Conservation (phyloP, 352 stramenopile genomes). For the Thalassiosira exigua region DNA sequence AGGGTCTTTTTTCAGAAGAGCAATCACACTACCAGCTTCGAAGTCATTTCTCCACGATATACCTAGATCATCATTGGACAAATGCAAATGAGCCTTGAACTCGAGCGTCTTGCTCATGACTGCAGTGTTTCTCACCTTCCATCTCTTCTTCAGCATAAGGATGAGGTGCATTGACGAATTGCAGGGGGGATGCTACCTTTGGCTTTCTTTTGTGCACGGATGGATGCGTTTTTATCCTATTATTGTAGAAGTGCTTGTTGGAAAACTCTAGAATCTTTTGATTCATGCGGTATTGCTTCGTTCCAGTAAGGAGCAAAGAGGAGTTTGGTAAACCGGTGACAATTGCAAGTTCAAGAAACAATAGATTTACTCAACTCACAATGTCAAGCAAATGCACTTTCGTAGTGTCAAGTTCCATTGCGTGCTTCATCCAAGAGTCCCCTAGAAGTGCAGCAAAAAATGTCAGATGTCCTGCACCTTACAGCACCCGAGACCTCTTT, state of each 20-base stretch:
- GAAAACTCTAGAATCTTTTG: constrained; percentile 53
- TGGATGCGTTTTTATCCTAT: constrained; percentile 4
- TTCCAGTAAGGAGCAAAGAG: not conserved
- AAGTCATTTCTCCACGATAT: constrained; percentile 3
- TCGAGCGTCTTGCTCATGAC: too few species aligned
- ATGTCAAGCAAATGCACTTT: constrained; percentile 55
- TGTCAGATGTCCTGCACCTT: too few species aligned
- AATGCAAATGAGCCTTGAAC: too few species aligned
- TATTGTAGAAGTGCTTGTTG: constrained; percentile 57
- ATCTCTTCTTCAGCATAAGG: constrained; percentile 23
- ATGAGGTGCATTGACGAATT: constrained; percentile 20
- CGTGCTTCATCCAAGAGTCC: constrained; percentile 15
- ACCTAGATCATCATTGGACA: not conserved
- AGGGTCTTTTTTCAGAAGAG: constrained; percentile 28
- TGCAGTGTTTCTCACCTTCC: constrained; percentile 11
- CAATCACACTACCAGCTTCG: constrained; percentile 27
- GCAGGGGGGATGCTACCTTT: constrained; percentile 18
- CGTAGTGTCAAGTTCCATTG: not conserved
- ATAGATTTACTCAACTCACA: too few species aligned
- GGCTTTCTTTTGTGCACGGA: constrained; percentile 13
- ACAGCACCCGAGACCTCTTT: too few species aligned
- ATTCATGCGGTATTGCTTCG: constrained; percentile 53
- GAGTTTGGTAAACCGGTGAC: too few species aligned
- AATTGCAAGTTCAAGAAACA: too few species aligned
- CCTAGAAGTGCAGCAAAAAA: too few species aligned